Percentiles rank a stretch among this genome's conserved stretches.
These are phyloP conservation scores for Malus sieversii DNA, from an alignment of 306 rosid genomes.

Conservation along the genomic window DNA sequence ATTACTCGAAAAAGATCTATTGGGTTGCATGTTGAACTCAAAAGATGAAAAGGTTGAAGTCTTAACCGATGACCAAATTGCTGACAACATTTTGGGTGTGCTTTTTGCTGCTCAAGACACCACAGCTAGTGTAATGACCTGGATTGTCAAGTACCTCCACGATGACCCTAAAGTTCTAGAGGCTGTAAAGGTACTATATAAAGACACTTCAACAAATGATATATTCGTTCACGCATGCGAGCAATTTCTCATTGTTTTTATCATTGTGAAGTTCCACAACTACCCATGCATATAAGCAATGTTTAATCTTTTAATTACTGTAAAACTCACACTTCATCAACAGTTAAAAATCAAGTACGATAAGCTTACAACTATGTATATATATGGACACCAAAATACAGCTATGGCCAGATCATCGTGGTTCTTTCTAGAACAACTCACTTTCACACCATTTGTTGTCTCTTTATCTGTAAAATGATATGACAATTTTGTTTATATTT, in stretches of 20 bases:
- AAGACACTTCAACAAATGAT: neutral
- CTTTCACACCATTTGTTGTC: neutral
- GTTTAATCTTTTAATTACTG: no score
- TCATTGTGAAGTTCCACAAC: neutral
- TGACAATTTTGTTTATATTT: neutral
- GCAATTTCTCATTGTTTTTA: no score
- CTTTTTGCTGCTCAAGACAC: constrained; percentile 95
- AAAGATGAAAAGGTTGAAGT: constrained; percentile 43
- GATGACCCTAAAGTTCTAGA: constrained; percentile 69
- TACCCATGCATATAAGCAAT: neutral
- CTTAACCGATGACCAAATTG: constrained; percentile 60
- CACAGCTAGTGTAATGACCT: constrained; percentile 88
- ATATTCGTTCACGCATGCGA: neutral
- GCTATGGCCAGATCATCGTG: neutral
- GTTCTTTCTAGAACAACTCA: neutral
- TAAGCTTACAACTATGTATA: neutral
- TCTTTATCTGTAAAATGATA: neutral
- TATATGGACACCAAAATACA: neutral
- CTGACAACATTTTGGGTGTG: constrained; percentile 84
- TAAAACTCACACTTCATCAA: neutral
- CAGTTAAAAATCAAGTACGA: neutral
- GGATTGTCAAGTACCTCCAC: constrained; percentile 74
- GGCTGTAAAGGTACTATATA: constrained; percentile 54
- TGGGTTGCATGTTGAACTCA: constrained; percentile 58
- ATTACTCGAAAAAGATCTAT: constrained; percentile 42